Percentiles rank a stretch among this genome's conserved stretches.
phyloP scores from a whole-genome alignment of 768 basidiomycete species.

The Fomitopsis serialis region DNA sequence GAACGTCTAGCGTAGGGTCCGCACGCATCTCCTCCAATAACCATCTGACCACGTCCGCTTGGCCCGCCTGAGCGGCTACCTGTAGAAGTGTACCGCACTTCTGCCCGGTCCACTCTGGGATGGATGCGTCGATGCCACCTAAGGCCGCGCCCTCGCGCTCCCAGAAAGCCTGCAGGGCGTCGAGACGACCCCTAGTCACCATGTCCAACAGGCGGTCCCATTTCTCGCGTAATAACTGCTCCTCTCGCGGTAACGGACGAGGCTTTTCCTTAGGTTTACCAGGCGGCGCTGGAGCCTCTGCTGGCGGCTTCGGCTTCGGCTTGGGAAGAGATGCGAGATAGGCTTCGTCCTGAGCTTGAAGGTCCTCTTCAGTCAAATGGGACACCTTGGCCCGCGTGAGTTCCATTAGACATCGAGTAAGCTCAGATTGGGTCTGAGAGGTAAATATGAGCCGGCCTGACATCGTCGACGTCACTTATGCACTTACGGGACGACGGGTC shows the following conservation, averaged over 20 bases:
- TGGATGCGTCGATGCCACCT: constrained; percentile 52
- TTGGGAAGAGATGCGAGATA: constrained; percentile 87
- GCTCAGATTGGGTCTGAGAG: constrained; percentile 81
- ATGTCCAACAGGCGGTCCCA: constrained; percentile 88
- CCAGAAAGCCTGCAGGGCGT: constrained; percentile 77
- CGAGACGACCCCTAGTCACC: constrained; percentile 79
- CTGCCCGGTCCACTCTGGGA: constrained; percentile 71
- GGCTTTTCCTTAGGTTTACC: constrained; percentile 40
- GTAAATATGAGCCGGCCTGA: background rate
- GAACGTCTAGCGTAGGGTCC: constrained; percentile 74
- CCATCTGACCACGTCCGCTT: constrained; percentile 73
- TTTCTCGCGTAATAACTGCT: constrained; percentile 72
- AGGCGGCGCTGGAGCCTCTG: constrained; percentile 27
- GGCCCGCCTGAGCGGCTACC: constrained; percentile 63
- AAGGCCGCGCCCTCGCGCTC: constrained; percentile 59
- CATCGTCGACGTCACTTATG: background rate
- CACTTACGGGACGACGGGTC: constrained; percentile 84
- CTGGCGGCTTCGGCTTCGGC: constrained; percentile 48
- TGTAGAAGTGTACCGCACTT: constrained; percentile 68
- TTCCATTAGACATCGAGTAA: constrained; percentile 81
- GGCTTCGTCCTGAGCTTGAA: constrained; percentile 82
- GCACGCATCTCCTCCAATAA: constrained; percentile 71
- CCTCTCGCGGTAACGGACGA: constrained; percentile 67
- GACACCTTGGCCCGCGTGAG: constrained; percentile 81
- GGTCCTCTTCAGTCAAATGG: constrained; percentile 78